Evolutionary conservation across 1,284 basidiomycete genomes (phyloP), one percentile per base, ranked within the genome.

Genomic region (Lentinula novae-zelandiae): DNA sequence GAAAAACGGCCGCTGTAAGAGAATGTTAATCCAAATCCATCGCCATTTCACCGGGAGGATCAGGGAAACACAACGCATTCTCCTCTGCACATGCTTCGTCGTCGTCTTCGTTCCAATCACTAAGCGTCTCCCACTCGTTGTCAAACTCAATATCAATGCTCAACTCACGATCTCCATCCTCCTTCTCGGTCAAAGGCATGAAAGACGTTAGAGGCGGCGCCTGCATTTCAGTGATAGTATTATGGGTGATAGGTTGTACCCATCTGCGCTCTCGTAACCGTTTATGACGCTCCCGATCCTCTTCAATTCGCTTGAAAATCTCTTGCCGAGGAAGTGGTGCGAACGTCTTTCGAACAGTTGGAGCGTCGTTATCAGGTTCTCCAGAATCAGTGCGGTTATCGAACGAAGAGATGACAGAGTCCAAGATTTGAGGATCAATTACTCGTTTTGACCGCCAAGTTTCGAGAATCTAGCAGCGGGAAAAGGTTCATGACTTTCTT

Each of bases 261-360:
- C 96, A 98, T 54, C 94, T 86, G 20, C 93, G 85, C 73, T 98
- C 95, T 49, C 94, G 85, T 1, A 98, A 80, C 1, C 95, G 86
- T 73, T 98, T 97, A 70, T 98, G 95, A 66, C 96, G 83, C 71
- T 98, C 95, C 1, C 95, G 82, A 72, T 98, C 96, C 68, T 96
- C 95, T 72, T 98, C 95, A 63, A 98, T 96, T 3, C 95, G 87
- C 51, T 90, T 87, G 64, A 95, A 83, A 31, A 95, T 86, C 63
- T 97, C 94, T 46, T 79, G 71, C 58, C 76, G 83, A 53, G 76
- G 85, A 67, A 86, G 86, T 73, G 65, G 70, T 56, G 39, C 13
- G 12, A 72, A 69, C 58, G 72, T 64, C 62, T 67, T 54, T 51
- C 46, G 36, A 15, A 67, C 66, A 8, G 68, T 60, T 10, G 71